Evolutionary conservation across 2,329 filamentous ascomycete species (phyloP).

Genomic region (Ophiostoma tasmaniense): DNA sequence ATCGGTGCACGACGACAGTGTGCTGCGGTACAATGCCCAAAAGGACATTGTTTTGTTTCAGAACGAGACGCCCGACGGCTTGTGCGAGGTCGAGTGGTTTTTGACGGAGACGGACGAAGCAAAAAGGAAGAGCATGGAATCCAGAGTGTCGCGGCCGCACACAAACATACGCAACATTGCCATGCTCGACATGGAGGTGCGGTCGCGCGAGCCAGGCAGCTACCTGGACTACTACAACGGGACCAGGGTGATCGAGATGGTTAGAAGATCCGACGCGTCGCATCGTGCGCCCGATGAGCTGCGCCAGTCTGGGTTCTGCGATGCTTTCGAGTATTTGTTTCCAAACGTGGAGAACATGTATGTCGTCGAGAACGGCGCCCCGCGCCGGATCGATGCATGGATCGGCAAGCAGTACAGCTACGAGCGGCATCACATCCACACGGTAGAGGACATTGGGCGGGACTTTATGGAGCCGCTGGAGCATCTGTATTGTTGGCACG

Average conservation of each 20-base stretch:
- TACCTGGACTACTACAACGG: neutral
- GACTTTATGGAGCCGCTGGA: neutral
- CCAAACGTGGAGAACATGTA: slow-evolving; percentile 17
- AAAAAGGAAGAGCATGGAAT: neutral
- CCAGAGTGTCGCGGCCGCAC: neutral
- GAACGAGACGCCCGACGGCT: neutral
- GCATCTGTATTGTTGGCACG: slow-evolving; percentile 18
- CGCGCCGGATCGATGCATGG: slow-evolving; percentile 14
- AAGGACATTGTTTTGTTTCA: slow-evolving; percentile 18
- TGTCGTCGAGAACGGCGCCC: slow-evolving; percentile 14
- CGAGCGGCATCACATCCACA: neutral
- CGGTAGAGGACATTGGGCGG: neutral
- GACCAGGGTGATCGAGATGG: slow-evolving; percentile 3
- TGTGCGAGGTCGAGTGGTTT: neutral
- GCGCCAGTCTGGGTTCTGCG: neutral
- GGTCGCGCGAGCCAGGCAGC: slow-evolving; percentile 12
- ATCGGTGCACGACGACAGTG: neutral
- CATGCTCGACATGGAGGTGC: slow-evolving; percentile 7
- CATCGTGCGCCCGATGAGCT: slow-evolving; percentile 13
- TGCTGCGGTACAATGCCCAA: slow-evolving; percentile 17
- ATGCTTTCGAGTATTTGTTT: slow-evolving; percentile 11
- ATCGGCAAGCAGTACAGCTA: slow-evolving; percentile 10
- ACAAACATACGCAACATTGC: slow-evolving; percentile 13
- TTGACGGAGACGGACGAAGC: neutral
- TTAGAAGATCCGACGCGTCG: slow-evolving; percentile 10